A percentile compares a stretch with the other conserved stretches of the same genome.
Evolutionary conservation across 768 basidiomycete genomes (phyloP).

Genomic region (Lenzites betulinus): DNA sequence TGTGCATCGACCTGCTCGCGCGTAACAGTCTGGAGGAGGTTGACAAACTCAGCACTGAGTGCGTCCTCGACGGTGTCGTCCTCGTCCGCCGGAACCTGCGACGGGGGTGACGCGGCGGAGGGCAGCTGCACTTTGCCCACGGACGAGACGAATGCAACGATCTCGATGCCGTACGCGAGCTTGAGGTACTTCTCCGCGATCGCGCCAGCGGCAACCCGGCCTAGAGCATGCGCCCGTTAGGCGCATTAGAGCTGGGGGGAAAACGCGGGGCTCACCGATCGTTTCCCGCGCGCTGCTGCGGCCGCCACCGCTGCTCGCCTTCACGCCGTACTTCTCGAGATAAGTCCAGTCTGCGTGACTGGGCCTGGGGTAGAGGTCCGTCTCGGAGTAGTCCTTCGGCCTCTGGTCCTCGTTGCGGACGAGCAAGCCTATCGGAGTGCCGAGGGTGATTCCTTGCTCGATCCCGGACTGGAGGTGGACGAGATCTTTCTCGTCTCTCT

Average conservation of each 20-base stretch:
- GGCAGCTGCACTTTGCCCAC: slow-evolving; percentile 93
- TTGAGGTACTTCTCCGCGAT: slow-evolving; percentile 97
- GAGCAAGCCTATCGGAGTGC: slow-evolving; percentile 95
- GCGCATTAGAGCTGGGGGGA: not conserved
- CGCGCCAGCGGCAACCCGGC: slow-evolving; percentile 95
- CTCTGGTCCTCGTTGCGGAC: slow-evolving; percentile 98
- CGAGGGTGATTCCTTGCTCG: slow-evolving; percentile 93
- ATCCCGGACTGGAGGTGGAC: slow-evolving; percentile 93
- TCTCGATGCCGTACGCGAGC: slow-evolving; percentile 84
- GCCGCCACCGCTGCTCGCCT: slow-evolving; percentile 96
- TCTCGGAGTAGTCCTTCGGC: slow-evolving; percentile 98
- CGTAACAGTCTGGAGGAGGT: slow-evolving; percentile 76
- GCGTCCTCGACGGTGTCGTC: slow-evolving; percentile 68
- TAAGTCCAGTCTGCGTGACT: slow-evolving; percentile 99
- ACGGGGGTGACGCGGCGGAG: slow-evolving; percentile 44
- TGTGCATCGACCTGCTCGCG: slow-evolving; percentile 89
- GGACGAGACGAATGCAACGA: slow-evolving; percentile 95
- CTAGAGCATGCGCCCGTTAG: slow-evolving; percentile 38
- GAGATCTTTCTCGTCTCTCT: slow-evolving; percentile 82
- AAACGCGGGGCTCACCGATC: slow-evolving; percentile 58
- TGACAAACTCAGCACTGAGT: slow-evolving; percentile 79
- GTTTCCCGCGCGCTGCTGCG: slow-evolving; percentile 95
- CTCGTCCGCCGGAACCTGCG: slow-evolving; percentile 42
- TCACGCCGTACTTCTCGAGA: slow-evolving; percentile 94
- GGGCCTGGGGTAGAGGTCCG: slow-evolving; percentile 95